Percentiles rank a stretch among this genome's conserved stretches.
These are phyloP conservation scores for Xylariaceae sp. DNA, from an alignment of 2,329 filamentous ascomycete genomes.

Conservation along the genomic window DNA sequence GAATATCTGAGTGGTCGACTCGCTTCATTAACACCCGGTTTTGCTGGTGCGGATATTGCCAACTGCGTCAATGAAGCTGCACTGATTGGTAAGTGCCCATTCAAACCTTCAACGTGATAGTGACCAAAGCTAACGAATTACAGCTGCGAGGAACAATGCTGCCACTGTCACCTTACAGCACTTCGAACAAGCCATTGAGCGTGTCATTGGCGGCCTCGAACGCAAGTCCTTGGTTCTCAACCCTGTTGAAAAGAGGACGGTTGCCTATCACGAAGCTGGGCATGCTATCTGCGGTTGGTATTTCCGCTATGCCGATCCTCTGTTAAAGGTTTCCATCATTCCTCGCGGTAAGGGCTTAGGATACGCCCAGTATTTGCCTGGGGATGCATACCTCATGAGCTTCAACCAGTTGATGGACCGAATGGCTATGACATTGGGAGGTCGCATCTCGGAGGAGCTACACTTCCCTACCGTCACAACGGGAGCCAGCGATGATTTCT, in stretches of 20 bases:
- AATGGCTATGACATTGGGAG: constrained; percentile 99
- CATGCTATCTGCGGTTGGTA: constrained; percentile 99
- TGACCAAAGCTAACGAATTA: constrained; percentile 47
- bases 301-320: constrained; percentile 92
- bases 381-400: constrained; percentile 95
- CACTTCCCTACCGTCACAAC: constrained; percentile 97
- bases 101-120: neutral
- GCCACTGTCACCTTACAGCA: constrained; percentile 84
- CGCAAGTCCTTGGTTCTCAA: constrained; percentile 95
- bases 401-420: constrained; percentile 96
- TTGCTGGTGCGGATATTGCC: constrained; percentile 96
- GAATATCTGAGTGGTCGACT: constrained; percentile 88
- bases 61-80: constrained; percentile 99
- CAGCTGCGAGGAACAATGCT: constrained; percentile 84
- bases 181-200: constrained; percentile 97
- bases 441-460: constrained; percentile 92
- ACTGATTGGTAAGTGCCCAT: constrained; percentile 75
- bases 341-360: constrained; percentile 92
- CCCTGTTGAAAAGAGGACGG: constrained; percentile 91
- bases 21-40: constrained; percentile 90
- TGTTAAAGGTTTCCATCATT: constrained; percentile 98
- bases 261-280: constrained; percentile 97
- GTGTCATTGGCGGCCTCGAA: constrained; percentile 93
- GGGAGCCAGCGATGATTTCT: constrained; percentile 95
- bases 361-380: constrained; percentile 96